phyloP scores from a whole-genome alignment of 352 stramenopile genomes.

The Phytopythium helicoides region DNA sequence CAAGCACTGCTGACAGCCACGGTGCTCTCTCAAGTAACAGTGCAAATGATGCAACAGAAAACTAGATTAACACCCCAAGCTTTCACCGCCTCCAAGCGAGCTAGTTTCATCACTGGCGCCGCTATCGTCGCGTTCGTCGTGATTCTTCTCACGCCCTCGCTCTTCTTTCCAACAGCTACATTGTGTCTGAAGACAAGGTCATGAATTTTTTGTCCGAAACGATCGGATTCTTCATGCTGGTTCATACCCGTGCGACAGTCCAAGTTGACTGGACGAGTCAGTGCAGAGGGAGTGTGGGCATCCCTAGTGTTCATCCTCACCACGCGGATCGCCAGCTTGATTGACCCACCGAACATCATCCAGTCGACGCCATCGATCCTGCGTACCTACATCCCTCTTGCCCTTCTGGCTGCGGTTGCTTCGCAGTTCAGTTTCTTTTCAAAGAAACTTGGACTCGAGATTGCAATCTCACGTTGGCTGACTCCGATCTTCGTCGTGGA shows the following conservation, averaged over 20 bases:
- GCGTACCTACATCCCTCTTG: constrained; percentile 37
- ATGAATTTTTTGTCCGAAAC: constrained; percentile 69
- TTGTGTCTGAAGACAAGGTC: constrained; percentile 69
- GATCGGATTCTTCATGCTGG: constrained; percentile 45
- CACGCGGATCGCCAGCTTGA: constrained; percentile 36
- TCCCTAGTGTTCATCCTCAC: constrained; percentile 40
- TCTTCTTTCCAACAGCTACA: constrained; percentile 85
- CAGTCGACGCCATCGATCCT: constrained; percentile 33
- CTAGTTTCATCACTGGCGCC: background rate
- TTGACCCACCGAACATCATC: constrained; percentile 73
- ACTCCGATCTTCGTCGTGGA: constrained; percentile 6
- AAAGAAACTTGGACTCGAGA: background rate
- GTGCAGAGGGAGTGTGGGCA: constrained; percentile 9
- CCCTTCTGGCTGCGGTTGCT: constrained; percentile 16
- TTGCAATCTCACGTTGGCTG: background rate
- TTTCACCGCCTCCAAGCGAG: too few species aligned
- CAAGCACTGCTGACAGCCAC: constrained; percentile 1
- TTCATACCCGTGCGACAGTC: constrained; percentile 16
- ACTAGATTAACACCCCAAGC: too few species aligned
- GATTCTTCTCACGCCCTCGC: constrained; percentile 54
- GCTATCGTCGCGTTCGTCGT: constrained; percentile 29
- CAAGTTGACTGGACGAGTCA: background rate
- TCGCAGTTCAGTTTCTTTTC: background rate
- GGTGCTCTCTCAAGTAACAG: background rate
- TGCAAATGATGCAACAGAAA: background rate